phyloP scores from a whole-genome alignment of 371 early-diverging fungal species.

The Rhizopus delemar region DNA sequence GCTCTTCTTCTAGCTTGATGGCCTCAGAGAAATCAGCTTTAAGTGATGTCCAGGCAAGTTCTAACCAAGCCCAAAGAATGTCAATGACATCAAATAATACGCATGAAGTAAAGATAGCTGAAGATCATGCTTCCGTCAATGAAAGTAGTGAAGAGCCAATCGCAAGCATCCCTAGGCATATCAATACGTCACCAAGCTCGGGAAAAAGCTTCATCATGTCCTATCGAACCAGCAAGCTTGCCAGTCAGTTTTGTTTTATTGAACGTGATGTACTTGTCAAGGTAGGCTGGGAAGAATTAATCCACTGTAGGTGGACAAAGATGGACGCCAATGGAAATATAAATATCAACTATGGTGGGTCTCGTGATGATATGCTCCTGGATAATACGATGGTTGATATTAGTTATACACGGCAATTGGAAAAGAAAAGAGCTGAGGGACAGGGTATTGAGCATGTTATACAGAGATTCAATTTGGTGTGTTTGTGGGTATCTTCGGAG shows the following conservation, averaged over 20 bases:
- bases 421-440: conserved; percentile 16
- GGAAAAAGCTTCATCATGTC: conserved; percentile 52
- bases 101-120: neutral
- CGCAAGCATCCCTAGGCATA: neutral
- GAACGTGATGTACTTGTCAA: conserved; percentile 60
- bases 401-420: conserved; percentile 25
- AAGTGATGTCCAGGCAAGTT: conserved; percentile 26
- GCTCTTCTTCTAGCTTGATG: conserved; percentile 13
- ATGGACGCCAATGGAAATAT: conserved; percentile 31
- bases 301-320: conserved; percentile 62
- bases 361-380: conserved; percentile 6
- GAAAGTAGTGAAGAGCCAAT: neutral
- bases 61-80: conserved; percentile 6
- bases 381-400: conserved; percentile 7
- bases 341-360: conserved; percentile 1
- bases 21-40: conserved; percentile 19
- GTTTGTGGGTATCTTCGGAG: conserved; percentile 74
- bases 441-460: conserved; percentile 61
- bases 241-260: conserved; percentile 64
- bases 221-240: conserved; percentile 56
- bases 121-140: conserved; percentile 4
- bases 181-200: neutral
- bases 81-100: neutral
- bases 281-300: conserved; percentile 67
- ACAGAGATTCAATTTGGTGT: conserved; percentile 66